A percentile compares a stretch with the other conserved stretches of the same genome.
phyloP scores from a whole-genome alignment of 257 asterid species.

The Paulownia fortunei region DNA sequence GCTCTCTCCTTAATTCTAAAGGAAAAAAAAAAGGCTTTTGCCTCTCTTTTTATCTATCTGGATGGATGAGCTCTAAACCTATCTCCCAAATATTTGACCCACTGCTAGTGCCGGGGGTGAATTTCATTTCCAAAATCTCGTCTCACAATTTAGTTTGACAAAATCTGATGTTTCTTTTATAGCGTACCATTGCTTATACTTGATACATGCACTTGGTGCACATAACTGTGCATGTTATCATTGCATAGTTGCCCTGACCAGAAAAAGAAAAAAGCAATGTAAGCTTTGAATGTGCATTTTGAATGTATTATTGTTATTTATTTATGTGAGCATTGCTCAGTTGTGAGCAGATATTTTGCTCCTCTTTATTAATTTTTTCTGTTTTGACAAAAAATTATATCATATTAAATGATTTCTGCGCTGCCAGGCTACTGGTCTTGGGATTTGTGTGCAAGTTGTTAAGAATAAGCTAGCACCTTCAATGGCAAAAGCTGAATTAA shows the following conservation, averaged over 20 bases:
- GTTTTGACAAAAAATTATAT: background rate
- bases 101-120: background rate
- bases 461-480: slow-evolving; percentile 91
- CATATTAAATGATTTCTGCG: background rate
- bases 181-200: no score
- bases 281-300: no score
- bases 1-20: background rate
- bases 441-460: slow-evolving; percentile 73
- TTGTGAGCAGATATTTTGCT: background rate
- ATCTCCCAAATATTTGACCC: no score
- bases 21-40: slow-evolving; percentile 7
- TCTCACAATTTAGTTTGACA: background rate
- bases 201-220: no score
- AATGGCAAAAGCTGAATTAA: slow-evolving; percentile 72
- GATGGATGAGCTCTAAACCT: slow-evolving; percentile 1
- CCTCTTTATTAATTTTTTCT: background rate
- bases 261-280: no score
- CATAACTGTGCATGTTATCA: no score
- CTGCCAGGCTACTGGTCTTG: slow-evolving; percentile 86
- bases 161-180: background rate
- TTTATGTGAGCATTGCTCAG: background rate
- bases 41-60: background rate
- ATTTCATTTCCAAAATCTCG: background rate
- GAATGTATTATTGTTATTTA: no score
- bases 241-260: no score